Conservation (phyloP, 2,329 filamentous ascomycete species). For the Cladophialophora chaetospira region DNA sequence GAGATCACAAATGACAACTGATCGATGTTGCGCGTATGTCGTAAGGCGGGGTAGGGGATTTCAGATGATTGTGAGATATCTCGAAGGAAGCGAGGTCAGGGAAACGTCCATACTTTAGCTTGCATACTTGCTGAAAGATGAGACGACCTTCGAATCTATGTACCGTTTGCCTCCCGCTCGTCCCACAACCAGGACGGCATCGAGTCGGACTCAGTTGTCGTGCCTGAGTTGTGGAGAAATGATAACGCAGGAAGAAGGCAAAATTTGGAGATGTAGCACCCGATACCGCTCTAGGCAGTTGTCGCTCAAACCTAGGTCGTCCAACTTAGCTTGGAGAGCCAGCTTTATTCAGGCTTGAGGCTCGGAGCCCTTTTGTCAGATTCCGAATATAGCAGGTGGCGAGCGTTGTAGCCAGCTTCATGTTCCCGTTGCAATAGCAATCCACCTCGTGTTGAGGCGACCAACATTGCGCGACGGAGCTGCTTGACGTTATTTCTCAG, state of each 20-base stretch:
- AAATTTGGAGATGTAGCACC: neutral
- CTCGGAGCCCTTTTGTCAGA: conserved; percentile 14
- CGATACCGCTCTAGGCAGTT: too few species aligned
- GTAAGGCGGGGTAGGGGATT: conserved; percentile 1
- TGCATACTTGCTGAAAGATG: neutral
- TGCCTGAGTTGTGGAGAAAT: neutral
- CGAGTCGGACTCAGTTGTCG: neutral
- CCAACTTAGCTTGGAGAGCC: neutral
- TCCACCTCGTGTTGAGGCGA: conserved; percentile 7
- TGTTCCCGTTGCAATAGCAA: neutral
- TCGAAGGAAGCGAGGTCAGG: neutral
- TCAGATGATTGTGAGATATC: neutral
- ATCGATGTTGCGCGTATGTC: conserved; percentile 5
- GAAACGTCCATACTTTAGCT: conserved; percentile 5
- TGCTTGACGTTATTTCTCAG: conserved; percentile 20
- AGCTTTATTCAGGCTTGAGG: conserved; percentile 5
- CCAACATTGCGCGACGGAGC: neutral
- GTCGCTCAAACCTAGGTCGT: too few species aligned
- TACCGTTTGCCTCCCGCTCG: neutral
- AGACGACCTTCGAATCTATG: neutral
- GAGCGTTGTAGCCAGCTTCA: neutral
- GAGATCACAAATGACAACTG: neutral
- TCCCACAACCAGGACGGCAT: conserved; percentile 1
- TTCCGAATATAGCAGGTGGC: conserved; percentile 20
- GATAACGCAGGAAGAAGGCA: conserved; percentile 9